Base-by-base conservation (phyloP, 2,329 filamentous ascomycete genomes). In the Drechslera avenae region DNA sequence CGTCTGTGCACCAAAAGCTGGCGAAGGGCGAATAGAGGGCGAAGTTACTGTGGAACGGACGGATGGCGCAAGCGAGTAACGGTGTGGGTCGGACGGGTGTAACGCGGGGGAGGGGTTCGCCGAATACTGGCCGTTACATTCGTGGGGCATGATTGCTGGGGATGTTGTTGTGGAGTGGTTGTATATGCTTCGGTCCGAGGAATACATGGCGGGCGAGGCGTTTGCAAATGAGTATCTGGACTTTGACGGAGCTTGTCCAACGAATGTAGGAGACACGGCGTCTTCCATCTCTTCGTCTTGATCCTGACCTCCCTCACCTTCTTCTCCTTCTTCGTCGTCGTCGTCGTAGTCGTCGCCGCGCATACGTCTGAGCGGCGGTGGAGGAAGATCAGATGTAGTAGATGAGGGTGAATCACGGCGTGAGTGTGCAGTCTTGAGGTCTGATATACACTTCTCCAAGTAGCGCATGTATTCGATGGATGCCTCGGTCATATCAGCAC, bases 381-480 rank as follows among this genome's bases (percentile, higher is more conserved):
- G 54, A 17, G 60, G 44, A 45, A 52, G 65, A 14, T 68, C 59
- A n/a, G 69, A 70, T 23, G 59, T 54, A 7, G 36, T 39, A 6
- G 67, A 65, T 2, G 61, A 64, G 5, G 68, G 61, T 6, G 68
- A 68, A 21, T 58, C 60, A 18, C 57, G 64, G 17, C 59, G 67
- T 30, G 67, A 57, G 12, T 64, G 60, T 46, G 69, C 70, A 14
- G 55, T 54, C 72, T 96, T 91, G 47, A 97, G 80, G 66, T 93
- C 89, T 26, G 81, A 74, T 31, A 97, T 85, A 66, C 93, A 97
- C 69, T 91, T 87, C 71, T 97, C 90, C 12, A 99, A 83, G 70
- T 99, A 99, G 53, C 90, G 88, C 57, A 97, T 86, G 65, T 99
- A 97, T 64, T 97, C 94, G 54, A 97, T 97, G 39, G 91, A 94